Evolutionary conservation across 179 eudicot species (phyloP).

Genomic region (Kewa caespitosa): DNA sequence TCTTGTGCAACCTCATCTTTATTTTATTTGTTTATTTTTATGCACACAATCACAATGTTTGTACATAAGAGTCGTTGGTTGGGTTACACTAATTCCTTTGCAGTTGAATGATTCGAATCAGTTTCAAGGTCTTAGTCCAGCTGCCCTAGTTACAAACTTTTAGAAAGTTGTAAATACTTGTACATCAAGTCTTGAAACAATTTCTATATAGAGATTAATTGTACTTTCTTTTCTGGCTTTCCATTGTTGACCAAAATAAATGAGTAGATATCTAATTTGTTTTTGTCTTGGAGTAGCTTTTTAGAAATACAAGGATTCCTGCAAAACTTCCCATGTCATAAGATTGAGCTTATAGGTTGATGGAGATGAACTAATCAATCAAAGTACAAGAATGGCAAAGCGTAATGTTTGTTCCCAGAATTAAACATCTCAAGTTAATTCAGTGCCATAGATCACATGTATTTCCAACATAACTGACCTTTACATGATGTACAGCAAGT

Average conservation of each 20-base stretch:
- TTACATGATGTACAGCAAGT: constrained; percentile 23
- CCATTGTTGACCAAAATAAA: too few relatives aligned
- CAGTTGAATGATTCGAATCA: neutral
- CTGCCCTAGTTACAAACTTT: neutral
- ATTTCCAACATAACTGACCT: neutral
- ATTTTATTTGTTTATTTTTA: neutral
- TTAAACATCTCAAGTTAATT: neutral
- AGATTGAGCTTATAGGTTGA: too few relatives aligned
- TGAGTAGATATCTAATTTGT: too few relatives aligned
- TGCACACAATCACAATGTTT: neutral
- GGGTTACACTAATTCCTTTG: constrained; percentile 1
- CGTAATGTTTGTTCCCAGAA: neutral
- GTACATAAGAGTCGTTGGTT: constrained; percentile 21
- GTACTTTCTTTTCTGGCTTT: too few relatives aligned
- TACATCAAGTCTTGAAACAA: too few relatives aligned
- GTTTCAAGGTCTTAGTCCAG: neutral
- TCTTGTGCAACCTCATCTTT: neutral
- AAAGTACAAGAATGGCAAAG: neutral
- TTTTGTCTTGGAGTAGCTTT: too few relatives aligned
- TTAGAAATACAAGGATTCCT: too few relatives aligned
- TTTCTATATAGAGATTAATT: too few relatives aligned
- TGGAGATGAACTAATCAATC: neutral
- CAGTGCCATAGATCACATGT: neutral
- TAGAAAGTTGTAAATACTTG: constrained; percentile 17
- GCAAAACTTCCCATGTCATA: too few relatives aligned